Conservation (phyloP, 345 rosid species). For the Melaleuca quinquenervia region DNA sequence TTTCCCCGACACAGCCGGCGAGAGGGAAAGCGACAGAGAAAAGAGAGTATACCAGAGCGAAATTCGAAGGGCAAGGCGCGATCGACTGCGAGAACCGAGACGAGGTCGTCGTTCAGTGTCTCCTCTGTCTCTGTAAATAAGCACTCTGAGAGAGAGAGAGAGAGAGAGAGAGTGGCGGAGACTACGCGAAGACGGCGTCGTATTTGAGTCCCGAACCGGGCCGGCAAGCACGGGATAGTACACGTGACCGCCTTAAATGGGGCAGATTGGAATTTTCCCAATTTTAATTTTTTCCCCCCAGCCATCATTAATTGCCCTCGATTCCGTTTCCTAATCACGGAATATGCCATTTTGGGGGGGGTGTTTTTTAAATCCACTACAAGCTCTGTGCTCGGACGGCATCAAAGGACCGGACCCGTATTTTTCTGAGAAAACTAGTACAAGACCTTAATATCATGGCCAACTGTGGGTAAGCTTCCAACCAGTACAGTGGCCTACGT, state of each 20-base stretch:
- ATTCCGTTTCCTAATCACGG: not conserved
- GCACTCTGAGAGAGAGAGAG: not conserved
- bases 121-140: not conserved
- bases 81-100: not conserved
- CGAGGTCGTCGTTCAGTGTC: not conserved
- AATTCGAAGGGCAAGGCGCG: not conserved
- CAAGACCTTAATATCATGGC: too few relatives aligned
- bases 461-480: too few relatives aligned
- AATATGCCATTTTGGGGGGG: not conserved
- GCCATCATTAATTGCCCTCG: not conserved
- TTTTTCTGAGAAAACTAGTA: too few relatives aligned
- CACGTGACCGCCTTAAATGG: constrained; percentile 21
- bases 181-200: constrained; percentile 21
- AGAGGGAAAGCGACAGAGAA: not conserved
- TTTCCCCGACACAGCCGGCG: not conserved
- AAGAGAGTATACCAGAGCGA: not conserved
- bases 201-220: constrained; percentile 14
- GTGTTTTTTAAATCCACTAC: too few relatives aligned
- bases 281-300: not conserved
- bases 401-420: too few relatives aligned
- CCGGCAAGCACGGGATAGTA: constrained; percentile 37
- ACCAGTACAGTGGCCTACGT: too few relatives aligned
- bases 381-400: too few relatives aligned
- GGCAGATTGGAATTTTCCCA: not conserved
- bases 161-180: constrained; percentile 2